Evolutionary conservation across 352 stramenopile species (phyloP).

Genomic region (Heterotrichella gracilis): DNA sequence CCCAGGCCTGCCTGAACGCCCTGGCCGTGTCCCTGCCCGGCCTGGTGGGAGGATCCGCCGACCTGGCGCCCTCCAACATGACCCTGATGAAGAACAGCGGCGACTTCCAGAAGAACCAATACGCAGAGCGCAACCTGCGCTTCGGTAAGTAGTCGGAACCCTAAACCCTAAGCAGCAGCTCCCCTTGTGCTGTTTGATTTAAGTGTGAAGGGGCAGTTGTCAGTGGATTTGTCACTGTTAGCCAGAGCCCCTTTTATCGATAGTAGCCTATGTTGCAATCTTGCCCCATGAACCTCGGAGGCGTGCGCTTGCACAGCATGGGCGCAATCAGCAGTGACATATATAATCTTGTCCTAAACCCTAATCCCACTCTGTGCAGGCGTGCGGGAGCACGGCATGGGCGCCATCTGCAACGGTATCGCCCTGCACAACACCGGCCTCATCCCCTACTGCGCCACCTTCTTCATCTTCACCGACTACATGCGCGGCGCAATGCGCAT

Average conservation of each 20-base stretch:
- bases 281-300: no score
- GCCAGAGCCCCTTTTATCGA: no score
- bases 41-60: constrained; percentile 77
- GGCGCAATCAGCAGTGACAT: no score
- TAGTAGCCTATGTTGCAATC: no score
- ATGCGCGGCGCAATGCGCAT: constrained; percentile 63
- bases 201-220: no score
- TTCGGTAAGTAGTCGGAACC: no score
- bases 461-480: constrained; percentile 98
- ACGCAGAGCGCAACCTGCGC: constrained; percentile 68
- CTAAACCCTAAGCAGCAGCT: no score
- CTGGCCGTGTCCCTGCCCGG: constrained; percentile 59
- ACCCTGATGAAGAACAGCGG: constrained; percentile 63
- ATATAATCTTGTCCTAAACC: no score
- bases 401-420: constrained; percentile 81
- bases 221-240: no score
- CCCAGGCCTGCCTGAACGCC: constrained; percentile 64
- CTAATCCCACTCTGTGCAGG: no score
- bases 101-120: constrained; percentile 84
- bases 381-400: constrained; percentile 91
- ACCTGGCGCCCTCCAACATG: constrained; percentile 84
- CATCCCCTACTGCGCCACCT: constrained; percentile 86
- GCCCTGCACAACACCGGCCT: constrained; percentile 70
- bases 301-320: no score
- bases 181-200: no score